Evolutionary conservation across 352 stramenopile genomes (phyloP).

Genomic region (Salisapilia sapeloensis): DNA sequence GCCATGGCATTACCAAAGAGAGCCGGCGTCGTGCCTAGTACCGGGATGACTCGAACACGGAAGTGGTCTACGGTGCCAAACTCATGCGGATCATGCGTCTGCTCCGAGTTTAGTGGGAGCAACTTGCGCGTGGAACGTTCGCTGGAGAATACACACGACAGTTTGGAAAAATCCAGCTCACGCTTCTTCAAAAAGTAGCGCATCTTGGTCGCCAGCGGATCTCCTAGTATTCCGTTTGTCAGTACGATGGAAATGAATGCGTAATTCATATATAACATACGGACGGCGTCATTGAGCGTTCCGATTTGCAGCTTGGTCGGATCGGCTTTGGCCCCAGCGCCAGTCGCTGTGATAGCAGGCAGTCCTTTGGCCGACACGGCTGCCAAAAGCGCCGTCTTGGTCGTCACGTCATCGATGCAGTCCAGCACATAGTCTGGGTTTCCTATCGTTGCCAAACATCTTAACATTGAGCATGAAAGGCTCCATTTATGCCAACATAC

Average conservation of each 20-base stretch:
- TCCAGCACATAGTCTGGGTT: slow-evolving; percentile 92
- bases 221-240: slow-evolving; percentile 16
- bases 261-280: slow-evolving; percentile 13
- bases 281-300: slow-evolving; percentile 85
- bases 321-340: slow-evolving; percentile 92
- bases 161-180: slow-evolving; percentile 31
- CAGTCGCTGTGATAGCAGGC: slow-evolving; percentile 77
- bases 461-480: not conserved
- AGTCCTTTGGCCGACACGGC: slow-evolving; percentile 70
- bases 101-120: slow-evolving; percentile 88
- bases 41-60: slow-evolving; percentile 90
- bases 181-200: slow-evolving; percentile 88
- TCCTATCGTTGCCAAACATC: slow-evolving; percentile 4
- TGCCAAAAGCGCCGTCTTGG: slow-evolving; percentile 90
- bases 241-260: slow-evolving; percentile 1
- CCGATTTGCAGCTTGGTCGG: slow-evolving; percentile 94
- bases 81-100: slow-evolving; percentile 68
- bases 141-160: slow-evolving; percentile 87
- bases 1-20: slow-evolving; percentile 97
- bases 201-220: slow-evolving; percentile 93
- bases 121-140: slow-evolving; percentile 95
- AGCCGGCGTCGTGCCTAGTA: slow-evolving; percentile 88
- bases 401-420: slow-evolving; percentile 98
- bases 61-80: slow-evolving; percentile 96
- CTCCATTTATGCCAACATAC: slow-evolving; percentile 2